phyloP scores from a whole-genome alignment of 176 grass and related monocot species.

The Juncus inflexus region DNA sequence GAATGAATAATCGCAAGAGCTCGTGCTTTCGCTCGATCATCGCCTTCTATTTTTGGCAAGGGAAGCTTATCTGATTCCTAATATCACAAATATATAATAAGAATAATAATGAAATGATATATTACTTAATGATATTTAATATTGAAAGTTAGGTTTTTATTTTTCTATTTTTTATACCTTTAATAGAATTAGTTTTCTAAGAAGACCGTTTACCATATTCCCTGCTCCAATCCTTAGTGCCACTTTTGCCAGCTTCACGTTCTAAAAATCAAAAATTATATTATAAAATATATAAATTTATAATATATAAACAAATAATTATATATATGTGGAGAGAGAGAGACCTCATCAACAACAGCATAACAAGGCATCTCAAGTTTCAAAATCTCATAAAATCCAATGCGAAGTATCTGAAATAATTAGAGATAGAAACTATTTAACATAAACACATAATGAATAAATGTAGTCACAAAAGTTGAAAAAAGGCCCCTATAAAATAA shows the following conservation, averaged over 20 bases:
- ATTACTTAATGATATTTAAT: neutral
- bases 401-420: slow-evolving; percentile 68
- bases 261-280: slow-evolving; percentile 46
- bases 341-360: slow-evolving; percentile 87
- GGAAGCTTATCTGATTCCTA: slow-evolving; percentile 85
- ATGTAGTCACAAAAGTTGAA: neutral
- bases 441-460: neutral
- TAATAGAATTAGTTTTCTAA: slow-evolving; percentile 67
- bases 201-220: slow-evolving; percentile 90
- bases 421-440: neutral
- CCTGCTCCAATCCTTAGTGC: slow-evolving; percentile 87
- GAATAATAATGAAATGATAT: neutral
- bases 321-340: slow-evolving; percentile 6
- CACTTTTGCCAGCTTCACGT: slow-evolving; percentile 84
- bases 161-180: slow-evolving; percentile 44
- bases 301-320: slow-evolving; percentile 3
- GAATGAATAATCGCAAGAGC: slow-evolving; percentile 89
- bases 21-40: slow-evolving; percentile 78
- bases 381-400: slow-evolving; percentile 89
- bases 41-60: slow-evolving; percentile 75
- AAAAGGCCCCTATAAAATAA: neutral
- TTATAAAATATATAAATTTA: neutral
- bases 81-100: slow-evolving; percentile 24
- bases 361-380: slow-evolving; percentile 80
- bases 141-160: slow-evolving; percentile 5